phyloP scores from a whole-genome alignment of 129 eudicot species.

The Cynara cardunculus region DNA sequence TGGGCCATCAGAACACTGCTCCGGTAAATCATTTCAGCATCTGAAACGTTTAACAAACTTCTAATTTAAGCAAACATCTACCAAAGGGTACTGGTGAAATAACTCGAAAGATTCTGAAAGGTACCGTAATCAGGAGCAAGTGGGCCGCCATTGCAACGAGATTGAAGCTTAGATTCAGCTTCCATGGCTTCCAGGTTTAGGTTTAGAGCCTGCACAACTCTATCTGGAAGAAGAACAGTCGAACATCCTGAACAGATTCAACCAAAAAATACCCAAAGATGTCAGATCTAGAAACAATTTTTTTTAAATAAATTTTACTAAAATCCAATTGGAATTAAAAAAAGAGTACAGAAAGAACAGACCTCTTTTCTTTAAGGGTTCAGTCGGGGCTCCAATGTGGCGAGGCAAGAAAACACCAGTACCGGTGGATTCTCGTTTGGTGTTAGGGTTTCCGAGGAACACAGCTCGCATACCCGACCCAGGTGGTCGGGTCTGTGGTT shows the following conservation, averaged over 20 bases:
- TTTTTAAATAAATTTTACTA: background rate
- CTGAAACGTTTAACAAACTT: conserved; percentile 14
- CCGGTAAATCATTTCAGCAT: conserved; percentile 34
- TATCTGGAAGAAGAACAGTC: conserved; percentile 64
- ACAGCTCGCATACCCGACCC: conserved; percentile 74
- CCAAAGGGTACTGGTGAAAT: background rate
- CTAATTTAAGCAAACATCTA: background rate
- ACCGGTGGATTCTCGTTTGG: conserved; percentile 65
- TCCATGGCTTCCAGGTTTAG: conserved; percentile 51
- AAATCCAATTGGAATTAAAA: background rate
- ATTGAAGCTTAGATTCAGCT: conserved; percentile 27
- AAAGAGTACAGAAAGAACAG: background rate
- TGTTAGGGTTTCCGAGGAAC: conserved; percentile 50
- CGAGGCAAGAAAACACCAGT: conserved; percentile 92
- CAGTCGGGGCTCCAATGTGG: conserved; percentile 50
- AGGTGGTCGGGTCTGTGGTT: conserved; percentile 28
- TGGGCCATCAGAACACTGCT: conserved; percentile 27
- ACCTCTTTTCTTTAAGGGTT: conserved; percentile 66
- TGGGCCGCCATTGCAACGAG: conserved; percentile 22
- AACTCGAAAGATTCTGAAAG: no score
- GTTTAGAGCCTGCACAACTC: conserved; percentile 73
- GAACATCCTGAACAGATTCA: conserved; percentile 42
- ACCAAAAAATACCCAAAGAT: background rate
- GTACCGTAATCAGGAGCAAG: conserved; percentile 38
- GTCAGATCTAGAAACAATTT: conserved; percentile 16